Evolutionary conservation across 1,139 yeast species (phyloP), one percentile per base, ranked within the genome.

Genomic region (Kodamaea sp.): DNA sequence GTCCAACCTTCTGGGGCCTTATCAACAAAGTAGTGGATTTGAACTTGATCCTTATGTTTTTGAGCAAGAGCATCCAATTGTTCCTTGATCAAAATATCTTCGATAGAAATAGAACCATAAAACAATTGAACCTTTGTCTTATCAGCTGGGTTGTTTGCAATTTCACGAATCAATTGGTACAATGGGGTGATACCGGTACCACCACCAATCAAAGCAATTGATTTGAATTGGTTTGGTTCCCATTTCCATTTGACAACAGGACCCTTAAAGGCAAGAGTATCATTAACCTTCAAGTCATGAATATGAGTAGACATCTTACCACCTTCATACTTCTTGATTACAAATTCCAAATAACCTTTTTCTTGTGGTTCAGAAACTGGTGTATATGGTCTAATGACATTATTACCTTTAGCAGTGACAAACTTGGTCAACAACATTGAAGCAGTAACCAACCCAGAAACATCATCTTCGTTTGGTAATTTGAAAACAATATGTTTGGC

Each of bases 101-200:
- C 73, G 39, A 79, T 81, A 42, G 89, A 67, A 60, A 81, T 78
- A 62, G 82, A 83, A 50, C 96, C 97, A 67, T 86, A 89, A 58
- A 83, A 63, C 55, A 92, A 73, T 50, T 79, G 73, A 47, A 92
- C 78, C 71, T 84, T 83, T 56, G 97, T 92, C 62, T 85, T 84
- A 68, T 90, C 97, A 29, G 66, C 67, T 33, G 94, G 88, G 70
- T 89, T 79, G 54, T 73, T 73, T 58, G 82, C 67, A 54, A 84
- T 75, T 48, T 80, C 80, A 52, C 79, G 81, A 49, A 87, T 65
- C 61, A 92, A 67, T 69, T 92, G 98, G 73, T 75, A 89, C 73
- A 90, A 75, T 46, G 97, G 98, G 25, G 97, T 87, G 65, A 92
- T 88, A 65, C 97, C 97, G 35, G 95, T 77, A 58, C 98, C 98